Percentiles rank a stretch among this genome's conserved stretches.
Conservation (phyloP, 2,329 filamentous ascomycete species). For the Thyridium curvatum region DNA sequence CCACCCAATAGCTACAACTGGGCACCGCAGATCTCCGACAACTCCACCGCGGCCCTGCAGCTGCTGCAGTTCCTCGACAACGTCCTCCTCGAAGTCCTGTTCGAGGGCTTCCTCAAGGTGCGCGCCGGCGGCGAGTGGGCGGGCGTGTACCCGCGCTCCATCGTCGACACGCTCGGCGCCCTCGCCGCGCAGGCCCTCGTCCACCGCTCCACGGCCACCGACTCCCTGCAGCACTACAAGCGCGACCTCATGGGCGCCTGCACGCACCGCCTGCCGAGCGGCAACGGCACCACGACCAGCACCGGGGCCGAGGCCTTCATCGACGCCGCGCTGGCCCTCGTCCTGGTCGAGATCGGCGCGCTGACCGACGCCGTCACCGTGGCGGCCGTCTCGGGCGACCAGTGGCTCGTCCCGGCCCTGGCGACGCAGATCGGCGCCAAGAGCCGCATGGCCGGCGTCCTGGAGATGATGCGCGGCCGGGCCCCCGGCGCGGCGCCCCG, state of each 20-base stretch:
- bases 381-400: conserved; percentile 18
- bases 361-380: conserved; percentile 19
- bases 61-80: conserved; percentile 24
- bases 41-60: conserved; percentile 17
- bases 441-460: conserved; percentile 23
- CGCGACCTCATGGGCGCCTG: conserved; percentile 16
- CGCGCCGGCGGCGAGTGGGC: conserved; percentile 19
- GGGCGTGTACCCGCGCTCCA: conserved; percentile 21
- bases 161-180: conserved; percentile 22
- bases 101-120: conserved; percentile 21
- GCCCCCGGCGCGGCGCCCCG: conserved; percentile 21
- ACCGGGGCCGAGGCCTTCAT: conserved; percentile 13
- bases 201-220: conserved; percentile 24
- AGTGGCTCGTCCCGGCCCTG: conserved; percentile 24
- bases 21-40: conserved; percentile 18
- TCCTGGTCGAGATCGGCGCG: conserved; percentile 22
- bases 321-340: conserved; percentile 14
- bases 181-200: conserved; percentile 27
- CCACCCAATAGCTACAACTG: conserved; percentile 25
- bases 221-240: conserved; percentile 25
- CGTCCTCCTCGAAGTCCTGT: conserved; percentile 21
- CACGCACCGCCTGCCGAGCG: conserved; percentile 15
- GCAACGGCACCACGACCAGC: conserved; percentile 17
- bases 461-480: conserved; percentile 32
- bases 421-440: conserved; percentile 25